Percentiles rank a stretch among this genome's conserved stretches.
Evolutionary conservation across 1,139 yeast genomes (phyloP).

Genomic region (Lodderomyces elongisporus): DNA sequence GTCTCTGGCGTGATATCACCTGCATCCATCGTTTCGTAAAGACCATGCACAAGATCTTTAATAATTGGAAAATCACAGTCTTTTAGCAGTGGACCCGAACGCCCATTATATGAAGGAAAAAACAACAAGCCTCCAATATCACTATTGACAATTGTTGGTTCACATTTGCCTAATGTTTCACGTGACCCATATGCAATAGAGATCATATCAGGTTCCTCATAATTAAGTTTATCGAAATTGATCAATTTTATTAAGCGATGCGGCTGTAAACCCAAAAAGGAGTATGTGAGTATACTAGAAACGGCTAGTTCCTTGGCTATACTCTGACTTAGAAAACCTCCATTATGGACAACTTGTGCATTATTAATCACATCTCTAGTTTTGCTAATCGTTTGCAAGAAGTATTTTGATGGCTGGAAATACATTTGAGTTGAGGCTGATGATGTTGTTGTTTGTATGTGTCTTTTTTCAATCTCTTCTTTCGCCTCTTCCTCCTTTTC

Average conservation of each 20-base stretch:
- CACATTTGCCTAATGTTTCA: constrained; percentile 11
- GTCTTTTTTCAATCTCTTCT: neutral
- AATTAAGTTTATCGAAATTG: constrained; percentile 14
- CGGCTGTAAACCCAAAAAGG: constrained; percentile 31
- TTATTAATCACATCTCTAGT: constrained; percentile 7
- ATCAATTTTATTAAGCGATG: constrained; percentile 25
- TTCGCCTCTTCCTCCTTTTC: neutral
- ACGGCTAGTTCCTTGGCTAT: constrained; percentile 20
- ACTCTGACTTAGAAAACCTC: constrained; percentile 6
- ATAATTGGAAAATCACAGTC: constrained; percentile 17
- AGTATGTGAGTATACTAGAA: constrained; percentile 22
- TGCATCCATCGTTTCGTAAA: constrained; percentile 4
- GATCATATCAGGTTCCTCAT: constrained; percentile 17
- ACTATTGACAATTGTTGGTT: constrained; percentile 12
- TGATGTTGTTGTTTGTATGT: neutral
- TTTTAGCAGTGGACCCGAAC: constrained; percentile 8
- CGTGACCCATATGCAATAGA: constrained; percentile 19
- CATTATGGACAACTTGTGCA: neutral
- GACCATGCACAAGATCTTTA: constrained; percentile 9
- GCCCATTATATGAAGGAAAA: constrained; percentile 6
- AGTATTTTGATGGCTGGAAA: constrained; percentile 20
- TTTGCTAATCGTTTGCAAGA: constrained; percentile 15
- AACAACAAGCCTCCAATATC: constrained; percentile 15
- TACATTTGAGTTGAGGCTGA: constrained; percentile 1
- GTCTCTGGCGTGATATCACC: constrained; percentile 10